phyloP scores from a whole-genome alignment of 768 basidiomycete species.

The Phanerochaete carnosa region DNA sequence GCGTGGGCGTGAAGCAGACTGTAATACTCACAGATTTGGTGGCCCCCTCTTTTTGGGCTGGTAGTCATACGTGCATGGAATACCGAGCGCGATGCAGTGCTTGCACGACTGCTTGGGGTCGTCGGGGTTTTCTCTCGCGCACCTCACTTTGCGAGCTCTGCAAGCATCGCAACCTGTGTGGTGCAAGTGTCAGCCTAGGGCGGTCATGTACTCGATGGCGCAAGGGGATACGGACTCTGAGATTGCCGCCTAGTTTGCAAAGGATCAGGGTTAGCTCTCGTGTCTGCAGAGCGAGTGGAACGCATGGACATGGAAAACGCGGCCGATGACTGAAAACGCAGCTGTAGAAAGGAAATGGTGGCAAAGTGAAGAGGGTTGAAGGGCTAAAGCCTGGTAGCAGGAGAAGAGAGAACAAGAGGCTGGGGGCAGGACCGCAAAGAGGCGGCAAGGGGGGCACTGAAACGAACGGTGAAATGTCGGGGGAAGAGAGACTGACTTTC shows the following conservation, averaged over 20 bases:
- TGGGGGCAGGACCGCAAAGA: constrained; percentile 38
- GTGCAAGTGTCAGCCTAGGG: constrained; percentile 20
- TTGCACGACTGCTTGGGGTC: constrained; percentile 81
- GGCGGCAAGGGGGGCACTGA: constrained; percentile 37
- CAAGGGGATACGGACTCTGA: constrained; percentile 57
- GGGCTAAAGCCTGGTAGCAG: constrained; percentile 41
- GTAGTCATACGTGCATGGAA: constrained; percentile 88
- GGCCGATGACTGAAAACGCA: constrained; percentile 10
- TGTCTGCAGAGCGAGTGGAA: constrained; percentile 18
- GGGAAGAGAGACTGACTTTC: constrained; percentile 61
- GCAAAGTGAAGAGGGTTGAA: constrained; percentile 29
- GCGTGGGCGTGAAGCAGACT: not conserved
- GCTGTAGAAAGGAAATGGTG: constrained; percentile 25
- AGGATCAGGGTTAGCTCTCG: constrained; percentile 31
- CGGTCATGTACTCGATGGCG: constrained; percentile 14
- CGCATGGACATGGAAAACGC: constrained; percentile 14
- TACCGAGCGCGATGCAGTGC: constrained; percentile 78
- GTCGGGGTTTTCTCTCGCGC: constrained; percentile 75
- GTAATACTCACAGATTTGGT: constrained; percentile 71
- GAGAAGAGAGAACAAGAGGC: constrained; percentile 34
- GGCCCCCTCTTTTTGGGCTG: constrained; percentile 93
- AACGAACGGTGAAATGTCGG: constrained; percentile 56
- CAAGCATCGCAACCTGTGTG: constrained; percentile 79
- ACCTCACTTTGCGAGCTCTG: constrained; percentile 82
- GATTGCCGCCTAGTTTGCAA: constrained; percentile 67